phyloP scores from a whole-genome alignment of 306 rosid genomes.

The Crotalaria pallida region DNA sequence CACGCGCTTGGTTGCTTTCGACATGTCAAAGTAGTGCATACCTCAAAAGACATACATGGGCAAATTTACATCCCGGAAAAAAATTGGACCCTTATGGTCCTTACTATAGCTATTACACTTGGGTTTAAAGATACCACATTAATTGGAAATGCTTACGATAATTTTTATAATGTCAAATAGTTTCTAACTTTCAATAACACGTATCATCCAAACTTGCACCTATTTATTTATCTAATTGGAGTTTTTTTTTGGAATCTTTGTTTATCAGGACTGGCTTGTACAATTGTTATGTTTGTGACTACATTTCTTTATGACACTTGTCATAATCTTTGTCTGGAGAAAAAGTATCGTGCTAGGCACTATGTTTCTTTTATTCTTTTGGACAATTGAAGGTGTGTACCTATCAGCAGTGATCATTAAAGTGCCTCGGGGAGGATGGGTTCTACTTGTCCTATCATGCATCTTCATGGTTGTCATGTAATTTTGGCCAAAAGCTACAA shows the following conservation, averaged over 20 bases:
- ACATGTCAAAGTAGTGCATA: slow-evolving; percentile 82
- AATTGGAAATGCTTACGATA: slow-evolving; percentile 89
- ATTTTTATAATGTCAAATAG: neutral
- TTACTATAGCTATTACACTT: slow-evolving; percentile 72
- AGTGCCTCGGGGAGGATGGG: slow-evolving; percentile 94
- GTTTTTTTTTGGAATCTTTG: slow-evolving; percentile 26
- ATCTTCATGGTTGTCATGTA: slow-evolving; percentile 66
- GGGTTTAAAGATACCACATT: slow-evolving; percentile 74
- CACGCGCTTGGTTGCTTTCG: too few relatives aligned
- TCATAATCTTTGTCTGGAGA: slow-evolving; percentile 72
- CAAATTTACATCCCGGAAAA: slow-evolving; percentile 90
- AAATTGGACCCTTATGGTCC: slow-evolving; percentile 87
- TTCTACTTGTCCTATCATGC: slow-evolving; percentile 63
- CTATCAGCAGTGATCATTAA: slow-evolving; percentile 71
- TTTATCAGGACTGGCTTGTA: slow-evolving; percentile 74
- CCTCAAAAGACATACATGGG: slow-evolving; percentile 73
- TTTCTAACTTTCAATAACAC: too few relatives aligned
- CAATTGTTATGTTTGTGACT: slow-evolving; percentile 68
- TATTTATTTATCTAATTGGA: slow-evolving; percentile 3
- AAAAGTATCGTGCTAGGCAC: slow-evolving; percentile 46
- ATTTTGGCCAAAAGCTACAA: too few relatives aligned
- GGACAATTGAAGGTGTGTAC: slow-evolving; percentile 74
- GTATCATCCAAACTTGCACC: neutral
- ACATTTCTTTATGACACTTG: slow-evolving; percentile 80
- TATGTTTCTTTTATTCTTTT: slow-evolving; percentile 54